phyloP scores from a whole-genome alignment of 192 early-diverging fungal genomes.

The Rhizoclosmatium sp. region DNA sequence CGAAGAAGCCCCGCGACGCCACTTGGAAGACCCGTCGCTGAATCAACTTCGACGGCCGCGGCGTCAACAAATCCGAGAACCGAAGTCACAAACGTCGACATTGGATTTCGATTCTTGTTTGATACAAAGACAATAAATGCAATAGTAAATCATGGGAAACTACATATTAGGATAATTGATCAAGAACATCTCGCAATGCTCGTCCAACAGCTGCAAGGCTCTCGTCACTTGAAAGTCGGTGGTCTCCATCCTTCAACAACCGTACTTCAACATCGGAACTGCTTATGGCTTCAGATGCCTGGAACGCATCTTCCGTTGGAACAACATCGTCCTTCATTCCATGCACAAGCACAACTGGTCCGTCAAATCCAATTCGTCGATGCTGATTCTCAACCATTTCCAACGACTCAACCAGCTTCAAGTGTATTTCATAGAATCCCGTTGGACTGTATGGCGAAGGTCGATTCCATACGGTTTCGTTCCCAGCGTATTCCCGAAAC shows the following conservation, averaged over 20 bases:
- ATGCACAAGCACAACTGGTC: constrained; percentile 9
- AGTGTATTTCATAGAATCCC: constrained; percentile 16
- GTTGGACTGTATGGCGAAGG: not conserved
- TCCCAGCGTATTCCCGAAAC: not conserved
- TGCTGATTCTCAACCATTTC: not conserved
- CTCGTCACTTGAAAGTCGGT: not conserved
- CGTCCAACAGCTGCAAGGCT: not conserved
- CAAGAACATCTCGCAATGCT: not conserved
- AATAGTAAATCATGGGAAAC: too few relatives aligned
- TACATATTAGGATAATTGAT: too few relatives aligned
- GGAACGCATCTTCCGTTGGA: not conserved
- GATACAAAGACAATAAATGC: too few relatives aligned
- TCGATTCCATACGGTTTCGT: not conserved
- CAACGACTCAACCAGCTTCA: constrained; percentile 5
- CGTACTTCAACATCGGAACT: not conserved
- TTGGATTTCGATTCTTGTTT: too few relatives aligned
- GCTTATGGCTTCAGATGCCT: not conserved
- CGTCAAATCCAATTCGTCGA: not conserved
- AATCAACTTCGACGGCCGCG: too few relatives aligned
- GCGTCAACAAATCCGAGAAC: too few relatives aligned
- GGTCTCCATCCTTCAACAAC: constrained; percentile 18
- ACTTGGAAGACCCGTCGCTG: too few relatives aligned
- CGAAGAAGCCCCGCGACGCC: too few relatives aligned
- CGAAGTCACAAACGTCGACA: too few relatives aligned
- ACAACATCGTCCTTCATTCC: constrained; percentile 16